Evolutionary conservation across 139 green algal genomes (phyloP), one percentile per base, ranked within the genome.

Genomic region (Tetraselmis chui): DNA sequence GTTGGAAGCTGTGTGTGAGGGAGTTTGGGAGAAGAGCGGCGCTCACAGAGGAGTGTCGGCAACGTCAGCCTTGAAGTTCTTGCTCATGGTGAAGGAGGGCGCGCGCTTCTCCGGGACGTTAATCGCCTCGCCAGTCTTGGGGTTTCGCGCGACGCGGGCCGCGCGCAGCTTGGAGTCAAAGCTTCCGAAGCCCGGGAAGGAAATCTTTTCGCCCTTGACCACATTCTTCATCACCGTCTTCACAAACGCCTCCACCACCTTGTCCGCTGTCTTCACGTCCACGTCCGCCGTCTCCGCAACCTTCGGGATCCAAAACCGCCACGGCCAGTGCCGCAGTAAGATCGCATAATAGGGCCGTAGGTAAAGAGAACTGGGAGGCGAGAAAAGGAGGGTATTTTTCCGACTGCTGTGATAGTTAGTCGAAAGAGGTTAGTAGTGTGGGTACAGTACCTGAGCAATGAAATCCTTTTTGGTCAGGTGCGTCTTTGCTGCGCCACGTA

Each of bases 121-220:
- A 67, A 79, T 5, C 76, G 76, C 5, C 5, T 5, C 76, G 18
- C 76, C 76, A 5, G 76, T 79, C 11, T 5, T 18, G 11, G 76
- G 76, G 76, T 79, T 79, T 18, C 76, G 76, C 29, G 11, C 76
- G 11, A 22, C 18, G 29, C 76, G 76, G 11, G 29, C 76, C 29
- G 29, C 29, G 29, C 76, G 29, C 76, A 22, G 11, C 76, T 31
- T 79, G 5, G 29, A 31, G 29, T 79, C 76, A 18, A 79, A 79
- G 29, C 11, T 79, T 5, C 76, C 76, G 76, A 79, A 79, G 29
- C 76, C 76, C 29, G 76, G 76, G 11, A 79, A 22, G 11, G 76
- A 5, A 5, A 79, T 22, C 76, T 79, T 79, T n/a, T 79, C 76
- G 29, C 76, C 76, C 5, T 5, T 22, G 29, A 18, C 76, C 5